Conservation (phyloP, 495 filamentous ascomycete species). For the Lophium mytilinum region DNA sequence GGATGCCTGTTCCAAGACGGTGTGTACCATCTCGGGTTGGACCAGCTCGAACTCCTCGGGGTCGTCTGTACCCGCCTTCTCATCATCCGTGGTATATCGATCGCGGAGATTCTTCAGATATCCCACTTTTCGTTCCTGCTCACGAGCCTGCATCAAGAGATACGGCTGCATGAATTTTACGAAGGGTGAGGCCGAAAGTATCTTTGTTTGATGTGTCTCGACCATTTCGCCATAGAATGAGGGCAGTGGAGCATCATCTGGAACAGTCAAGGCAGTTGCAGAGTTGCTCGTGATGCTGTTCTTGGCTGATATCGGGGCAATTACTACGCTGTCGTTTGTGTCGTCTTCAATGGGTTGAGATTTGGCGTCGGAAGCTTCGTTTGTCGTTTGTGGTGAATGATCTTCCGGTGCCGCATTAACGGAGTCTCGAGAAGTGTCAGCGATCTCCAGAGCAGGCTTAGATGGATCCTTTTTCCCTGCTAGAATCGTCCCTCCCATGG, state of each 20-base stretch:
- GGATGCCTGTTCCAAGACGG: slow-evolving; percentile 64
- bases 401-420: too few species aligned
- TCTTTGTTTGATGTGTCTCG: slow-evolving; percentile 78
- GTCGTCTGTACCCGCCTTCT: slow-evolving; percentile 32
- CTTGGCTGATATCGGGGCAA: too few species aligned
- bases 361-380: background rate
- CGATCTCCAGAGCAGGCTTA: background rate
- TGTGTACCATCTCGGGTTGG: slow-evolving; percentile 87
- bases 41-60: slow-evolving; percentile 77
- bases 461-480: slow-evolving; percentile 3
- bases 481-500: slow-evolving; percentile 31
- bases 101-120: slow-evolving; percentile 77
- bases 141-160: slow-evolving; percentile 80
- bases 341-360: too few species aligned
- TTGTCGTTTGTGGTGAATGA: background rate
- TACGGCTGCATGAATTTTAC: slow-evolving; percentile 93
- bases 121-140: slow-evolving; percentile 73
- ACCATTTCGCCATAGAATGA: slow-evolving; percentile 93
- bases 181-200: slow-evolving; percentile 93
- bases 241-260: slow-evolving; percentile 81
- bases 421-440: background rate
- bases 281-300: too few species aligned
- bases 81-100: slow-evolving; percentile 46
- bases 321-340: too few species aligned
- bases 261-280: slow-evolving; percentile 41